Base-by-base conservation (phyloP, 768 basidiomycete genomes). In the Aureoboletus auriporus region DNA sequence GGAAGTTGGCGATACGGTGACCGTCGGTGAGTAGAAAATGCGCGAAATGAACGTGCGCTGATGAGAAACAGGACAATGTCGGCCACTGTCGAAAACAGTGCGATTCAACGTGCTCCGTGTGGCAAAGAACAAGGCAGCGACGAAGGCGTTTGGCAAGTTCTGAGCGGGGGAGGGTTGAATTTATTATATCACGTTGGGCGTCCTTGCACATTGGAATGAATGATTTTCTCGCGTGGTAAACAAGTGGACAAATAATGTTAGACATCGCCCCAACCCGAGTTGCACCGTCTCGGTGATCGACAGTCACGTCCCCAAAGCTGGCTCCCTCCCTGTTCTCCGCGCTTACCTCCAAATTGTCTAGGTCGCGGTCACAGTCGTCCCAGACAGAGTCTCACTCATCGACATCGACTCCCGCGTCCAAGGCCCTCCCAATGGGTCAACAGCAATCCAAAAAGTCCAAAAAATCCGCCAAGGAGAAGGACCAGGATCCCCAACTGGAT, bases 91-190 rank as follows among this genome's bases (percentile, higher is more conserved):
- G 53, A 99, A 99, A 75, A 98, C 95, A 30, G 92, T 97, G 64
- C 90, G 96, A 43, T 99, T 99, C 86, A 99, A 99, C 74, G 96
- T 99, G 50, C 72, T 98, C 68, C 88, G 94, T 63, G 95, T 99
- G 70, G 69, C 83, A 57, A 92, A 88, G 84, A 93, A 74, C 83
- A 94, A 93, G 82, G 92, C 91, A 10, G 68, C 91, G 30, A 71
- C 82, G 50, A 96, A 95, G 79, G 76, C 88, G 44, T 98, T 98
- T 76, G 81, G 83, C 75, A 97, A 97, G 83, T 98, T 97, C 78
- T 93, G 71, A 72, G 61, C 39, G 20, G 44, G 42, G 44, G 42
- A 17, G 9, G 42, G 45, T 3, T 42, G 1, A 31, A 46, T 23
- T 20, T 50, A 52, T 51, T 43, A 49, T 59, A 63, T 33, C 50